Base-by-base conservation (phyloP, 78 protist genomes). In the Fonticula alba region DNA sequence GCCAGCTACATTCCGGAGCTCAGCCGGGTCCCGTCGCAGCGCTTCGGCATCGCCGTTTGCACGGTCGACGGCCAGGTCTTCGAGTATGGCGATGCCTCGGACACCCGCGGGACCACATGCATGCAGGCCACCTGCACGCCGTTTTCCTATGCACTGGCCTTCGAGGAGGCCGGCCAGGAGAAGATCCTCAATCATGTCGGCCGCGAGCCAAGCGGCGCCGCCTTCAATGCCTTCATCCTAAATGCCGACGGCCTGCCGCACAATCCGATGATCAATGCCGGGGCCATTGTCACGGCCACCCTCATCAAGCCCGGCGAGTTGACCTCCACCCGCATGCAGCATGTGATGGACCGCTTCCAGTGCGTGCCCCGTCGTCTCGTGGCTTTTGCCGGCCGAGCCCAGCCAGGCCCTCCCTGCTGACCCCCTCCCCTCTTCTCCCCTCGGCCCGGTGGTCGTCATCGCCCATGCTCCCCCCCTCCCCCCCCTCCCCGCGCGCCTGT, bases 201-300 rank as follows among this genome's bases (percentile, higher is more conserved):
- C 27, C 13, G 2, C n/a, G 80, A 81, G 62, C 82, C 85, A 0
- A 32, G 61, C 38, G 85, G 82, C n/a, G 31, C 3, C 14, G 33
- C n/a, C 9, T 74, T 75, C 66, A 76, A 75, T 50, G 56, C 5
- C 29, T 27, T 74, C 46, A 26, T 53, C 4, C 61, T 80, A n/a
- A 60, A 69, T 57, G 20, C 14, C 27, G 13, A 20, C 19, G 37
- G 35, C 32, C 5, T 15, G 24, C 85, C 85, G 38, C 72, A 72
- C 70, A 81, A 81, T 40, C 82, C 85, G 43, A 11, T 69, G 50
- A 66, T 64, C 53, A 81, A 81, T 75, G 29, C 80, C 11, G 85
- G 85, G 6, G 85, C 85, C n/a, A 72, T 76, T 58, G 51, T 72
- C 46, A 0, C 47, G 15, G 55, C 62, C 64, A 47, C 71, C 11